Percentiles rank a stretch among this genome's conserved stretches.
Conservation (phyloP, 148 eudicot genomes). For the Camellia sinensis region DNA sequence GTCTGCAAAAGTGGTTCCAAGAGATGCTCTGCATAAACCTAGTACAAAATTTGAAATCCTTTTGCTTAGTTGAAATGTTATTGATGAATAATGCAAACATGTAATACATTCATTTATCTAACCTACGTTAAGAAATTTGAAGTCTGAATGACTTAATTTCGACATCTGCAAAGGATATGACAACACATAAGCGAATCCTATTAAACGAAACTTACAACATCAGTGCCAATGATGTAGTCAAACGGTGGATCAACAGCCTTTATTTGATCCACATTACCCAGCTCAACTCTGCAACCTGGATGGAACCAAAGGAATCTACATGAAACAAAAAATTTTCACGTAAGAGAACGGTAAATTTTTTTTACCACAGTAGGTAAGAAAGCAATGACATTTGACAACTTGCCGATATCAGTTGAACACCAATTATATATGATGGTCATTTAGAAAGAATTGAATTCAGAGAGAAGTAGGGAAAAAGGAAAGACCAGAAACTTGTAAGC, state of each 20-base stretch:
- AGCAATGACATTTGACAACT: not conserved
- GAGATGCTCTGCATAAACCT: slow-evolving; percentile 96
- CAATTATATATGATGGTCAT: not conserved
- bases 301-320: slow-evolving; percentile 76
- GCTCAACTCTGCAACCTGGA: slow-evolving; percentile 74
- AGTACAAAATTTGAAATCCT: slow-evolving; percentile 15
- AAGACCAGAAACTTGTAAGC: not conserved
- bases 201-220: slow-evolving; percentile 62
- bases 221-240: slow-evolving; percentile 88
- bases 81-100: not conserved
- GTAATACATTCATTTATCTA: not conserved
- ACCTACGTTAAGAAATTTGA: not conserved
- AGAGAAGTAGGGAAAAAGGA: not conserved
- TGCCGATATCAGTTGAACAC: not conserved
- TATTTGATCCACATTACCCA: slow-evolving; percentile 81
- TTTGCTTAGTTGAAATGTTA: not conserved
- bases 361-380: not conserved
- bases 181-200: not conserved
- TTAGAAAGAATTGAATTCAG: not conserved
- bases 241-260: slow-evolving; percentile 78
- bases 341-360: not conserved
- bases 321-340: not conserved
- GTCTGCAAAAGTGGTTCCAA: slow-evolving; percentile 81
- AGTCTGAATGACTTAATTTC: not conserved
- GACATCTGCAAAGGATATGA: not conserved